Percentiles rank a stretch among this genome's conserved stretches.
phyloP scores from a whole-genome alignment of 2,329 filamentous ascomycete genomes.

The Ceratocystis diversiconidia region DNA sequence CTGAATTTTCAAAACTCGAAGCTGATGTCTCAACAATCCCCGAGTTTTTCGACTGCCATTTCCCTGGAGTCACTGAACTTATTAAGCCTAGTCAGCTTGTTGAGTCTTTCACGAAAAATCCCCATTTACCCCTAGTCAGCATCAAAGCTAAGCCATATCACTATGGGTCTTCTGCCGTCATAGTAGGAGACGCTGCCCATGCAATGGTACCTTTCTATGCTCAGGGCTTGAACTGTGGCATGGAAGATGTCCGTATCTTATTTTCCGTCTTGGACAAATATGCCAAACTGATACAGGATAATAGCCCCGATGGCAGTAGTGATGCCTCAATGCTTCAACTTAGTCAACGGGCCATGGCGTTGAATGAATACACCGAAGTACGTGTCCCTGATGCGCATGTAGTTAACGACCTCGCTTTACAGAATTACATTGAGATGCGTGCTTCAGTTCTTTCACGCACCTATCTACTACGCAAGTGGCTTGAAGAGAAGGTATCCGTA shows the following conservation, averaged over 20 bases:
- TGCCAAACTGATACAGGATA: slow-evolving; percentile 32
- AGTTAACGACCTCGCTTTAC: slow-evolving; percentile 81
- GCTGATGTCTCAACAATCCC: slow-evolving; percentile 44
- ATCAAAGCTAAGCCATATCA: slow-evolving; percentile 89
- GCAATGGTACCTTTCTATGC: slow-evolving; percentile 98
- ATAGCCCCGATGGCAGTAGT: slow-evolving; percentile 27
- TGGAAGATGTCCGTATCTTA: slow-evolving; percentile 83
- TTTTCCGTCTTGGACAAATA: slow-evolving; percentile 69
- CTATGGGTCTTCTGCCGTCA: slow-evolving; percentile 59
- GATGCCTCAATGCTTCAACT: slow-evolving; percentile 32
- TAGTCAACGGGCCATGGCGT: slow-evolving; percentile 46
- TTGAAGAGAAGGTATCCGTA: slow-evolving; percentile 72
- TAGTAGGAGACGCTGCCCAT: slow-evolving; percentile 87
- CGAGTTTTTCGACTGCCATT: slow-evolving; percentile 65
- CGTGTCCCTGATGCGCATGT: slow-evolving; percentile 68
- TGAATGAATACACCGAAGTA: slow-evolving; percentile 60
- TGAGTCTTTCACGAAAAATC: slow-evolving; percentile 64
- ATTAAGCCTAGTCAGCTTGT: slow-evolving; percentile 55
- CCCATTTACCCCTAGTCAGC: slow-evolving; percentile 81
- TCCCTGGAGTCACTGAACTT: slow-evolving; percentile 67
- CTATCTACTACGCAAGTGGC: slow-evolving; percentile 67
- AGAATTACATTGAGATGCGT: slow-evolving; percentile 92
- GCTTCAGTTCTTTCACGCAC: slow-evolving; percentile 62
- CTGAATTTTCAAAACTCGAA: slow-evolving; percentile 55
- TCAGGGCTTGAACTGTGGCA: slow-evolving; percentile 91